These are phyloP conservation scores for Cladophialophora bantiana DNA, from an alignment of 2,329 filamentous ascomycete genomes.

Conservation along the genomic window DNA sequence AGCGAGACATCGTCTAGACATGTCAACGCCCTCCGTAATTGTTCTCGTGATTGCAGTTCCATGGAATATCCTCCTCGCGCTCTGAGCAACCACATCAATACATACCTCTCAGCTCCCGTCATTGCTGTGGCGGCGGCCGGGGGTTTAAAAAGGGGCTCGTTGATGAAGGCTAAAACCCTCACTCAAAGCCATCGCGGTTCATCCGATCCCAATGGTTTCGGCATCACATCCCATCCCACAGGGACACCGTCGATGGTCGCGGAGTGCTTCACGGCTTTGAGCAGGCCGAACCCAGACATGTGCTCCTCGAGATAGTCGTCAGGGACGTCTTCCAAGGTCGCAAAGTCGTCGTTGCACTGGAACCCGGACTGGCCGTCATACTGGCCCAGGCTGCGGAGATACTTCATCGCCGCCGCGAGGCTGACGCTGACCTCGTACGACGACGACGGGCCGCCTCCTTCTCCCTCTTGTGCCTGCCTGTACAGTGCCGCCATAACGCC, in stretches of 20 bases:
- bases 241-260: constrained; percentile 55
- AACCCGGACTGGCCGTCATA: constrained; percentile 56
- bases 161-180: neutral
- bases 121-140: no score
- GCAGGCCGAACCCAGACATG: constrained; percentile 55
- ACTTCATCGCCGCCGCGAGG: constrained; percentile 63
- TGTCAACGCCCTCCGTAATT: no score
- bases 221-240: constrained; percentile 61
- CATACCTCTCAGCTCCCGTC: no score
- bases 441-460: constrained; percentile 49
- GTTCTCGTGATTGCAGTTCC: no score
- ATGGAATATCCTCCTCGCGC: no score
- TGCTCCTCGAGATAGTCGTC: constrained; percentile 53
- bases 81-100: no score
- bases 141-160: no score
- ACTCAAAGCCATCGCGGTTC: constrained; percentile 35
- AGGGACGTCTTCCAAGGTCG: constrained; percentile 44
- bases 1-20: no score
- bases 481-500: constrained; percentile 62
- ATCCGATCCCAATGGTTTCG: constrained; percentile 58
- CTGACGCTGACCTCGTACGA: constrained; percentile 63
- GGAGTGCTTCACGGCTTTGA: constrained; percentile 59
- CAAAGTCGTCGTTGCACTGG: constrained; percentile 44
- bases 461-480: constrained; percentile 54
- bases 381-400: constrained; percentile 63